phyloP scores from a whole-genome alignment of 345 rosid species.

The Rubroshorea leprosula region DNA sequence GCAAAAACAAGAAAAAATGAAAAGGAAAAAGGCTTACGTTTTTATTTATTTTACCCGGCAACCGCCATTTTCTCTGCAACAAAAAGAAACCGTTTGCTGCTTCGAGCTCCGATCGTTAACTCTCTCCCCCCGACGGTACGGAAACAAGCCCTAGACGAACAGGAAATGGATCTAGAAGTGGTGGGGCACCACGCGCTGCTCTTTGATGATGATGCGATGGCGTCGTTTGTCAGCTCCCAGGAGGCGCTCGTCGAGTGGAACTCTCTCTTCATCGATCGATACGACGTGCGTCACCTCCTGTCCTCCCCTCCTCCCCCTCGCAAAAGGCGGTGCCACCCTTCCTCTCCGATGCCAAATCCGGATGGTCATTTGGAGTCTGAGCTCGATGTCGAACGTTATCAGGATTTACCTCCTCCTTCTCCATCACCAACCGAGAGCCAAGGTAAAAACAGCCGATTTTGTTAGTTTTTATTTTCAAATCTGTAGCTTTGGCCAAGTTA shows the following conservation, averaged over 20 bases:
- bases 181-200: conserved; percentile 89
- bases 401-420: conserved; percentile 44
- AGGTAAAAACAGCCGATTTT: conserved; percentile 29
- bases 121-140: background rate
- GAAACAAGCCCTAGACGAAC: background rate
- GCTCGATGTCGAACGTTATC: conserved; percentile 74
- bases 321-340: conserved; percentile 35
- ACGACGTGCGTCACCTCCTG: conserved; percentile 96
- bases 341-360: conserved; percentile 19
- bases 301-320: conserved; percentile 77
- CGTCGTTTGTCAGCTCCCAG: conserved; percentile 72
- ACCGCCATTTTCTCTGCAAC: too few relatives aligned
- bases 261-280: conserved; percentile 84
- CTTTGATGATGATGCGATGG: conserved; percentile 85
- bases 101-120: background rate
- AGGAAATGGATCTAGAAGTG: conserved; percentile 70
- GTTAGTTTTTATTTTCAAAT: background rate
- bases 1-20: too few relatives aligned
- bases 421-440: conserved; percentile 34
- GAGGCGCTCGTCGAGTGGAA: conserved; percentile 93
- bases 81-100: too few relatives aligned
- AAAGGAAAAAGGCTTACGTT: too few relatives aligned
- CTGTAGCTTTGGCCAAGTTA: background rate
- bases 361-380: conserved; percentile 47
- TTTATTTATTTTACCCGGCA: too few relatives aligned